A percentile compares a stretch with the other conserved stretches of the same genome.
phyloP scores from a whole-genome alignment of 305 asterid species.

The Plantago coronopus region DNA sequence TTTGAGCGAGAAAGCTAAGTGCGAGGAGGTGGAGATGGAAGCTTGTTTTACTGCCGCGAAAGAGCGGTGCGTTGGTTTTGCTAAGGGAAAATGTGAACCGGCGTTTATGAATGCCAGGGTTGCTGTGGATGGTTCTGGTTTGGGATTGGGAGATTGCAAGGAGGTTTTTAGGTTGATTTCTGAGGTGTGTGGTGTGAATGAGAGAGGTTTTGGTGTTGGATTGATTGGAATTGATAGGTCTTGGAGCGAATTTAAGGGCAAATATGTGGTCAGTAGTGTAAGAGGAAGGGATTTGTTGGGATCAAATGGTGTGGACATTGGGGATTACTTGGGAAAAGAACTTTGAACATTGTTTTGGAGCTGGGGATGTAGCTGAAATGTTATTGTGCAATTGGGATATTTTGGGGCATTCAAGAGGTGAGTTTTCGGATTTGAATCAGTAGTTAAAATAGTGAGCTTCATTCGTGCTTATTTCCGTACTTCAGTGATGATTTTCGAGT shows the following conservation, averaged over 20 bases:
- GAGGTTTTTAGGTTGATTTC: constrained; percentile 54
- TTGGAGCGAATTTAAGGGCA: constrained; percentile 46
- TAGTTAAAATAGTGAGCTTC: no score
- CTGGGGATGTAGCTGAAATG: background rate
- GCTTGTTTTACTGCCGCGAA: constrained; percentile 53
- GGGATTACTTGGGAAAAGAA: constrained; percentile 33
- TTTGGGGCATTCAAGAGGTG: no score
- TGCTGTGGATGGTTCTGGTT: constrained; percentile 33
- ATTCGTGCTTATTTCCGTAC: no score
- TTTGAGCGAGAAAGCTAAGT: constrained; percentile 52
- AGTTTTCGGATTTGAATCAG: no score
- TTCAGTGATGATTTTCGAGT: no score
- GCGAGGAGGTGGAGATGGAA: constrained; percentile 80
- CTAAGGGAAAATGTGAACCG: constrained; percentile 56
- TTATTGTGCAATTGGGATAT: background rate
- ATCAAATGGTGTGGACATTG: constrained; percentile 27
- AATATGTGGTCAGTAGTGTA: constrained; percentile 33
- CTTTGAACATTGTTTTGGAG: constrained; percentile 7
- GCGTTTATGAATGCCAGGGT: constrained; percentile 62
- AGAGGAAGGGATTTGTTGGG: constrained; percentile 62
- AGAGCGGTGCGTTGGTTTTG: constrained; percentile 48
- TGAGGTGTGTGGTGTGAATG: constrained; percentile 38
- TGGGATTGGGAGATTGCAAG: constrained; percentile 32
- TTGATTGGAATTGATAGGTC: constrained; percentile 34
- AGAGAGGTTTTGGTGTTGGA: constrained; percentile 27